phyloP scores from a whole-genome alignment of 1,139 yeast genomes.

The Candida sp. region DNA sequence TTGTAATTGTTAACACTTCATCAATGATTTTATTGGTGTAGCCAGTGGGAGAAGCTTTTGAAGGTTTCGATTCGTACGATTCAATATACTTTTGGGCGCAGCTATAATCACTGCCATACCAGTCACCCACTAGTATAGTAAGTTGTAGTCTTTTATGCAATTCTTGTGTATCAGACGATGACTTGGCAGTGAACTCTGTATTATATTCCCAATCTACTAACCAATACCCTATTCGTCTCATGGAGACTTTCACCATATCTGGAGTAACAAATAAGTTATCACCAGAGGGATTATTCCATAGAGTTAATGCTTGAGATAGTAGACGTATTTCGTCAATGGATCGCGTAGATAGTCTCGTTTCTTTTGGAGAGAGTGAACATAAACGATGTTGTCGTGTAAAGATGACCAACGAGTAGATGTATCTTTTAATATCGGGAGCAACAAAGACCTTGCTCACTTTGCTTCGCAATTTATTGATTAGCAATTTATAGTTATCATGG shows the following conservation, averaged over 20 bases:
- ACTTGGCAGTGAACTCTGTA: constrained; percentile 11
- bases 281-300: constrained; percentile 16
- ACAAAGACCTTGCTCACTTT: constrained; percentile 19
- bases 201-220: constrained; percentile 42
- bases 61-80: constrained; percentile 15
- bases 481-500: constrained; percentile 4
- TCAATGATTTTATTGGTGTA: constrained; percentile 34
- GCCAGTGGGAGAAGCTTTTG: constrained; percentile 29
- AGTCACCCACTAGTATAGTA: constrained; percentile 39
- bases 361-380: constrained; percentile 35
- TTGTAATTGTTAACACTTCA: constrained; percentile 31
- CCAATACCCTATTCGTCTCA: constrained; percentile 46
- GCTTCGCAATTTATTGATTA: constrained; percentile 7
- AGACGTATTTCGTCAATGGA: constrained; percentile 25
- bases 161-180: constrained; percentile 3
- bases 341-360: constrained; percentile 32
- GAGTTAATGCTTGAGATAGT: constrained; percentile 26
- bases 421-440: constrained; percentile 35
- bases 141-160: constrained; percentile 22
- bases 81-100: constrained; percentile 29
- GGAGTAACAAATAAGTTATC: constrained; percentile 32
- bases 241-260: constrained; percentile 36
- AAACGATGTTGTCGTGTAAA: constrained; percentile 40
- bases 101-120: constrained; percentile 46
- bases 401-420: constrained; percentile 36